phyloP scores from a whole-genome alignment of 1,284 basidiomycete genomes.

The Puccinia horiana region DNA sequence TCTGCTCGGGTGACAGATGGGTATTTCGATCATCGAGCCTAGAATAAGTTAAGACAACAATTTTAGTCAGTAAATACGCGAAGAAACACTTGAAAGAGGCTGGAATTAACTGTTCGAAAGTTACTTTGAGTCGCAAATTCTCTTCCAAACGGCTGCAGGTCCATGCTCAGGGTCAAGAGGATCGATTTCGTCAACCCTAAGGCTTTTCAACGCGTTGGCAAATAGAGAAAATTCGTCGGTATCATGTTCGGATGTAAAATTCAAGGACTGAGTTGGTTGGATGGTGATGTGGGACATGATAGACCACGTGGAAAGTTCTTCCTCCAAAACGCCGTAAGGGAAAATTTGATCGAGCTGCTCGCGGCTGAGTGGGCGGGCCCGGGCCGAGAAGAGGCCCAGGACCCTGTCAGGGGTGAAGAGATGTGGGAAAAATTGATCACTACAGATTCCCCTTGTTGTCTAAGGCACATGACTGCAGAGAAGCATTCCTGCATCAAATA shows the following conservation, averaged over 20 bases:
- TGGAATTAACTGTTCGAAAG: neutral
- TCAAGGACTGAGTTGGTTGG: neutral
- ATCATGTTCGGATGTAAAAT: conserved; percentile 10
- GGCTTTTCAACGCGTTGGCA: conserved; percentile 39
- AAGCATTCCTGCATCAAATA: no score
- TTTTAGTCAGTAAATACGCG: neutral
- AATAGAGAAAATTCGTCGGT: conserved; percentile 42
- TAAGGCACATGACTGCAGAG: no score
- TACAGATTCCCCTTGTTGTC: no score
- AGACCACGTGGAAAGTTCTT: neutral
- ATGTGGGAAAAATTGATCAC: no score
- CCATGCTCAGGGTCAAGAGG: conserved; percentile 48
- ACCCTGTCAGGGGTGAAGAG: no score
- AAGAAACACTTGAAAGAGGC: neutral
- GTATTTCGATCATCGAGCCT: conserved; percentile 38
- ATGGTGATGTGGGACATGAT: conserved; percentile 7
- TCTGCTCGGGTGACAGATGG: conserved; percentile 36
- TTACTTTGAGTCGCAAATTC: conserved; percentile 43
- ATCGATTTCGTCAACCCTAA: conserved; percentile 20
- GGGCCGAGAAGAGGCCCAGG: no score
- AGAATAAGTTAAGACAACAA: neutral
- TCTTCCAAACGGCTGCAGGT: conserved; percentile 46
- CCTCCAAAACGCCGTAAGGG: neutral
- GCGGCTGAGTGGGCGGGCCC: no score
- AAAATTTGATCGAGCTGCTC: no score